Percentiles rank a stretch among this genome's conserved stretches.
Conservation (phyloP, 768 basidiomycete species). For the Pulveroboletus sp. region DNA sequence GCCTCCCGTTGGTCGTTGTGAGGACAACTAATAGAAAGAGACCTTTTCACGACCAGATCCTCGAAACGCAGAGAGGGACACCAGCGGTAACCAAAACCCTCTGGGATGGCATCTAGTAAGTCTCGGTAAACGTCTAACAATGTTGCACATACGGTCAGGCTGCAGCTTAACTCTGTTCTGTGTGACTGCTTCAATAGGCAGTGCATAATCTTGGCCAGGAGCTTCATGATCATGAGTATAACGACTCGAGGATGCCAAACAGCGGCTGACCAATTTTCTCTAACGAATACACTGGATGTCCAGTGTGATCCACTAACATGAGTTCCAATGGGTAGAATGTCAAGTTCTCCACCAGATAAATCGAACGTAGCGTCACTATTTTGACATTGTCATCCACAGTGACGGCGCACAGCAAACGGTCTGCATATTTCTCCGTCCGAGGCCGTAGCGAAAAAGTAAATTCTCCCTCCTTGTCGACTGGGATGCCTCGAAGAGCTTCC, state of each 20-base stretch:
- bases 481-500: constrained; percentile 84
- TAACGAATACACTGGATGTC: constrained; percentile 73
- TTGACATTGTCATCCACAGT: constrained; percentile 90
- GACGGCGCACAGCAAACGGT: constrained; percentile 85
- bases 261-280: constrained; percentile 67
- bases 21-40: constrained; percentile 79
- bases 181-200: constrained; percentile 87
- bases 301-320: constrained; percentile 79
- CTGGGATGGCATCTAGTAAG: constrained; percentile 36
- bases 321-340: constrained; percentile 91
- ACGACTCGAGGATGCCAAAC: background rate
- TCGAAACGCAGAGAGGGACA: constrained; percentile 85
- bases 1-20: constrained; percentile 78
- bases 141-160: constrained; percentile 72
- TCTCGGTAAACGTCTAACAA: background rate
- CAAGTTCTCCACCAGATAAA: constrained; percentile 84
- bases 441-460: constrained; percentile 85
- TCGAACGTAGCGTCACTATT: constrained; percentile 88
- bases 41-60: constrained; percentile 66
- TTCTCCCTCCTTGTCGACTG: constrained; percentile 92
- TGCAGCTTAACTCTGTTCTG: constrained; percentile 79
- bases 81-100: constrained; percentile 97
- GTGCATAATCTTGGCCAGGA: constrained; percentile 81
- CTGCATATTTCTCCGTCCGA: constrained; percentile 62
- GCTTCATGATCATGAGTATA: constrained; percentile 64